These are phyloP conservation scores for Trichoderma polysporum DNA, from an alignment of 2,329 filamentous ascomycete genomes.

Conservation along the genomic window DNA sequence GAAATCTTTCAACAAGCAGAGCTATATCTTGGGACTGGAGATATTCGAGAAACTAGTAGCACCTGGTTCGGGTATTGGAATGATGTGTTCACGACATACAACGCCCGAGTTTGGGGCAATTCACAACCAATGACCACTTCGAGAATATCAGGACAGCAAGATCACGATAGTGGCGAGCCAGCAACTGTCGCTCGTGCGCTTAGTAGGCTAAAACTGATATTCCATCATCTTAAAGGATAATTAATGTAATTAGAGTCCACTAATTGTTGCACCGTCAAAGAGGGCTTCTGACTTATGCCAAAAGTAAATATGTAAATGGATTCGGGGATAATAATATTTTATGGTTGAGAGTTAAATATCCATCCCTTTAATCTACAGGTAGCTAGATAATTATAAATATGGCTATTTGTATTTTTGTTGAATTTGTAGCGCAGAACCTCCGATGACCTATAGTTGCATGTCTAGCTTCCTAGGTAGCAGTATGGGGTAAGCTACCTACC, in stretches of 20 bases:
- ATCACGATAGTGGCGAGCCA: background rate
- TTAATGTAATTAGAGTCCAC: background rate
- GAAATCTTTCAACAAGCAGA: background rate
- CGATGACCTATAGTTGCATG: too few species aligned
- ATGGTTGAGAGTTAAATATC: too few species aligned
- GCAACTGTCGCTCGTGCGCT: background rate
- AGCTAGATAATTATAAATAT: too few species aligned
- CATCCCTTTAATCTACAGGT: too few species aligned
- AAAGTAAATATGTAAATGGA: too few species aligned
- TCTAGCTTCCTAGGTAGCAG: background rate
- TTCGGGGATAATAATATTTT: too few species aligned
- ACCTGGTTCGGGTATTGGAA: slow-evolving; percentile 5
- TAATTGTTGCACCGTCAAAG: background rate
- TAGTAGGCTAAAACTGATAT: background rate
- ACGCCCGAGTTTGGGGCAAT: slow-evolving; percentile 12
- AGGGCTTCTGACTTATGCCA: background rate
- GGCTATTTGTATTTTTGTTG: too few species aligned
- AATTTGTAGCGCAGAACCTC: too few species aligned
- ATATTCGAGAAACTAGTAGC: background rate
- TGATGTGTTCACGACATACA: slow-evolving; percentile 4
- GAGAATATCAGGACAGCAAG: background rate
- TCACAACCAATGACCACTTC: background rate
- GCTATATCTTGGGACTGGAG: background rate
- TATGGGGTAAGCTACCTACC: background rate
- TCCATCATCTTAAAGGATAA: background rate